These are phyloP conservation scores for Alternaria sp. DNA, from an alignment of 2,329 filamentous ascomycete genomes.

Conservation along the genomic window DNA sequence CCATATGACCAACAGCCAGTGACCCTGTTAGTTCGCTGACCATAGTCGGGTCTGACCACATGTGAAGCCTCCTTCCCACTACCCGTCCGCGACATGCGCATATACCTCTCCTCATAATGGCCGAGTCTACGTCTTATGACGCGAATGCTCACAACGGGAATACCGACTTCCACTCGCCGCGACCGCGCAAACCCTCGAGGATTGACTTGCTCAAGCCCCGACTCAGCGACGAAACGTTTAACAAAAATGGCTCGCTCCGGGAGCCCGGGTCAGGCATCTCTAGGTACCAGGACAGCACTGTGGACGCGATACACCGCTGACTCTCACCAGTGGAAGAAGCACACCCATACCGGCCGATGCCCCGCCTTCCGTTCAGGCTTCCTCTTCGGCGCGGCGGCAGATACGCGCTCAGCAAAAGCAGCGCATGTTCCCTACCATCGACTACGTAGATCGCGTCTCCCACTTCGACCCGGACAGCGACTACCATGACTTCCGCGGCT, in stretches of 20 bases:
- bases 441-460: conserved; percentile 88
- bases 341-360: conserved; percentile 89
- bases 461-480: conserved; percentile 95
- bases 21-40: conserved; percentile 36
- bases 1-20: conserved; percentile 31
- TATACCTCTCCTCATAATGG: conserved; percentile 35
- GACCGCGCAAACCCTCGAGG: conserved; percentile 48
- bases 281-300: conserved; percentile 65
- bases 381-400: conserved; percentile 84
- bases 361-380: conserved; percentile 86
- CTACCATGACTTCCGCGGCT: conserved; percentile 93
- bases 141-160: conserved; percentile 34
- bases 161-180: conserved; percentile 43
- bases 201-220: conserved; percentile 49
- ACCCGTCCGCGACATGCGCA: conserved; percentile 35
- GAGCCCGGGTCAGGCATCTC: conserved; percentile 45
- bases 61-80: conserved; percentile 23
- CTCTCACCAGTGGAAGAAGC: conserved; percentile 72
- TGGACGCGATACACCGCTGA: conserved; percentile 26
- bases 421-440: conserved; percentile 89
- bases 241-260: conserved; percentile 34
- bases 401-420: conserved; percentile 81
- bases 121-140: conserved; percentile 46
- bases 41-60: conserved; percentile 43
- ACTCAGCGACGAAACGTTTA: conserved; percentile 44